Percentiles rank a stretch among this genome's conserved stretches.
These are phyloP conservation scores for Dicorynia guianensis DNA, from an alignment of 306 rosid species.

Conservation along the genomic window DNA sequence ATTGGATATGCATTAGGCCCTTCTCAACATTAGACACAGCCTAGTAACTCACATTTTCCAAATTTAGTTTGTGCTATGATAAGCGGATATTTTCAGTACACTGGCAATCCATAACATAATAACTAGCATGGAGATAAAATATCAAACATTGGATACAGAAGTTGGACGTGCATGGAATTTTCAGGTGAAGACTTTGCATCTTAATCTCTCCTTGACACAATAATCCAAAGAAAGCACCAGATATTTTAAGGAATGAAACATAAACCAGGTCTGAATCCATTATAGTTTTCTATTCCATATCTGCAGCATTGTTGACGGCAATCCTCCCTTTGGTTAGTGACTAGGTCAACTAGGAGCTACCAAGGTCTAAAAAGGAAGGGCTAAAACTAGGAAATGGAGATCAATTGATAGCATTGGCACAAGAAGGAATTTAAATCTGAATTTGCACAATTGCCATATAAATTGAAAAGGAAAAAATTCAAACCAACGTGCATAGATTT, in stretches of 20 bases:
- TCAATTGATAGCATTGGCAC: not conserved
- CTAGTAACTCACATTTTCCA: not conserved
- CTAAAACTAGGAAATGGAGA: constrained; percentile 5
- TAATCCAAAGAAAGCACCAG: not conserved
- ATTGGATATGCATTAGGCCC: not conserved
- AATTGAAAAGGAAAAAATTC: not conserved
- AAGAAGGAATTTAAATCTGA: not conserved
- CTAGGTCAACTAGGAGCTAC: not conserved
- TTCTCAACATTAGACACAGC: not conserved
- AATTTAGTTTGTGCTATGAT: not conserved
- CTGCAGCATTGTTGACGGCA: not conserved
- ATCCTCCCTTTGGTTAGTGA: not conserved
- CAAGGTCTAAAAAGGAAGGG: not conserved
- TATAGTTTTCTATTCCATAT: not conserved
- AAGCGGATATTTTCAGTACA: not conserved
- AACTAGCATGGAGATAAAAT: not conserved
- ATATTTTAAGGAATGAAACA: not conserved
- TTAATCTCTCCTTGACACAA: not conserved
- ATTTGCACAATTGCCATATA: not conserved
- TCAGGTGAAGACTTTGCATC: not conserved
- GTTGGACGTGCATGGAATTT: not conserved
- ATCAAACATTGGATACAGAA: not conserved
- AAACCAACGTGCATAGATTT: not conserved
- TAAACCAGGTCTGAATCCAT: not conserved
- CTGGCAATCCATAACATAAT: not conserved